Conservation (phyloP, 2,329 filamentous ascomycete species). For the Fusarium sp. region DNA sequence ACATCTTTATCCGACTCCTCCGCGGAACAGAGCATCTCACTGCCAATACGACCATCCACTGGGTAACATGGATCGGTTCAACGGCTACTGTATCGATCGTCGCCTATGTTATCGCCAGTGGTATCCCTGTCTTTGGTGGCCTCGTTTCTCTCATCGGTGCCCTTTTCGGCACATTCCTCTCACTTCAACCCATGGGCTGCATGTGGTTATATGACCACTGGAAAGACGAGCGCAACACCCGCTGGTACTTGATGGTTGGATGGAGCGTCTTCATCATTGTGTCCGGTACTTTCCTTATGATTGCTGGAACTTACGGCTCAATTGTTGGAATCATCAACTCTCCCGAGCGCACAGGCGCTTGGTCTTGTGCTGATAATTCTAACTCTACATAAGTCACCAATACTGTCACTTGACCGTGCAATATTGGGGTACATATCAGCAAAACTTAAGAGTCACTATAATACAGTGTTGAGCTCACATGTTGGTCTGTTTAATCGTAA, state of each 20-base stretch:
- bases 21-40: conserved; percentile 48
- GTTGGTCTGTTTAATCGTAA: too few species aligned
- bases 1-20: conserved; percentile 34
- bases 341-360: conserved; percentile 54
- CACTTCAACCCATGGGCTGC: conserved; percentile 46
- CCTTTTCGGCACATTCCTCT: conserved; percentile 47
- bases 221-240: conserved; percentile 25
- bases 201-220: conserved; percentile 48
- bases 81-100: conserved; percentile 39
- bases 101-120: conserved; percentile 45
- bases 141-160: conserved; percentile 47
- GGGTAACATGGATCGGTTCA: conserved; percentile 48
- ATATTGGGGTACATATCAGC: not conserved
- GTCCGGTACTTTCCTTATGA: conserved; percentile 53
- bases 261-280: conserved; percentile 23
- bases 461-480: accelerated
- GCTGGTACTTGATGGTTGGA: conserved; percentile 29
- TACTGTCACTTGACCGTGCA: not conserved
- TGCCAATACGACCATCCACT: conserved; percentile 46
- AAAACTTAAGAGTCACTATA: not conserved
- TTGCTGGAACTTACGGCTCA: conserved; percentile 59
- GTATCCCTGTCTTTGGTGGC: conserved; percentile 43
- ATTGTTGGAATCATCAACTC: conserved; percentile 50
- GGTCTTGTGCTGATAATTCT: conserved; percentile 59
- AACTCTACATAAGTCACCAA: conserved; percentile 35